These are phyloP conservation scores for Populus hybrid DNA, from an alignment of 441 rosid genomes.

Conservation along the genomic window DNA sequence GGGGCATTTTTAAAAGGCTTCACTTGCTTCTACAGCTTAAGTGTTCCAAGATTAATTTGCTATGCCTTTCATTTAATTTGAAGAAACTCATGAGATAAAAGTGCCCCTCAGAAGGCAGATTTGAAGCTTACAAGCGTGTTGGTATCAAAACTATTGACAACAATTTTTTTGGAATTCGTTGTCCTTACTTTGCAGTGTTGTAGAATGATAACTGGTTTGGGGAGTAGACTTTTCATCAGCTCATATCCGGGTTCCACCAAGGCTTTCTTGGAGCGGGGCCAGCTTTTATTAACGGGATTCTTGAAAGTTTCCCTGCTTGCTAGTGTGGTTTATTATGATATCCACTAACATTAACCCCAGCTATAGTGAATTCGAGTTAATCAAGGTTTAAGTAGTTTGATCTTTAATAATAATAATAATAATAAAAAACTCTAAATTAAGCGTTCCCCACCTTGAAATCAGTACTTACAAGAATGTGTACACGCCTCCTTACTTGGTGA, in stretches of 20 bases:
- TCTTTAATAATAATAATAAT: too few relatives aligned
- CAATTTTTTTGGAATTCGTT: too few relatives aligned
- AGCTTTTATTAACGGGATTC: not conserved
- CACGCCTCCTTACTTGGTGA: not conserved
- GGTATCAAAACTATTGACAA: not conserved
- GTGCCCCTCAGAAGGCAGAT: not conserved
- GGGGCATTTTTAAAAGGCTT: too few relatives aligned
- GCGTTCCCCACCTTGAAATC: too few relatives aligned
- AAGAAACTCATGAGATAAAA: not conserved
- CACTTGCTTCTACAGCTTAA: too few relatives aligned
- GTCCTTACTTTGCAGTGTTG: not conserved
- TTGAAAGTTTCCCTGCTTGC: not conserved
- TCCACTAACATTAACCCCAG: not conserved
- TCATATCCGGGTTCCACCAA: not conserved
- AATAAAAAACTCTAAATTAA: too few relatives aligned
- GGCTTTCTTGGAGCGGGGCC: not conserved
- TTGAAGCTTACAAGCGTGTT: not conserved
- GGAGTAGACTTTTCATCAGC: too few relatives aligned
- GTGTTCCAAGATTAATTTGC: not conserved
- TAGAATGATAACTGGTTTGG: not conserved
- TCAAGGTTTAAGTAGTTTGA: too few relatives aligned
- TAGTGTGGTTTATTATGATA: not conserved
- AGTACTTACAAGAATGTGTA: not conserved
- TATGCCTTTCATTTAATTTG: not conserved
- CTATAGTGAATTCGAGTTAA: not conserved